Evolutionary conservation across 2,329 filamentous ascomycete genomes (phyloP).

Genomic region (Fusarium cicatricum): DNA sequence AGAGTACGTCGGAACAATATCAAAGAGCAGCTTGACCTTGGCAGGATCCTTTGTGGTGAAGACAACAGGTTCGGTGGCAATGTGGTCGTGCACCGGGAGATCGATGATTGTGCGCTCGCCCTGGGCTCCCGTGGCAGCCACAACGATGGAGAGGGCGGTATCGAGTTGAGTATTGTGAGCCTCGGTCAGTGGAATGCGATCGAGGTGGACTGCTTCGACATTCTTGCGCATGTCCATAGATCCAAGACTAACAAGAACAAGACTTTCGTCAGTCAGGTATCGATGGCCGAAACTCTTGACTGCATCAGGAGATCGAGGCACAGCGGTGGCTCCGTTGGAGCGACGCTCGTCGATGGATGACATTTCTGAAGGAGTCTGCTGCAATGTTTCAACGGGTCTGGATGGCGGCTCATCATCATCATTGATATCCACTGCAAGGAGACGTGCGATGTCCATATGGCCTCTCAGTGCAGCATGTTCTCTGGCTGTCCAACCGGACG

Average conservation of each 20-base stretch:
- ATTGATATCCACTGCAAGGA: constrained; percentile 64
- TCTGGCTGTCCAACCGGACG: constrained; percentile 91
- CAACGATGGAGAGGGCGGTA: constrained; percentile 89
- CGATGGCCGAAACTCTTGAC: constrained; percentile 96
- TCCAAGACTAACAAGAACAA: constrained; percentile 91
- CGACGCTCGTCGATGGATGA: constrained; percentile 70
- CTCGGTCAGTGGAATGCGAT: constrained; percentile 85
- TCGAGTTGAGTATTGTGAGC: constrained; percentile 94
- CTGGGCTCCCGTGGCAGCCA: constrained; percentile 83
- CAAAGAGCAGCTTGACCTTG: constrained; percentile 90
- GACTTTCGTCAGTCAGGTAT: constrained; percentile 87
- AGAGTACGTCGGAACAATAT: constrained; percentile 94
- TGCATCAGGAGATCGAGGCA: constrained; percentile 70
- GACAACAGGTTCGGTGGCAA: constrained; percentile 90
- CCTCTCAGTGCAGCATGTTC: constrained; percentile 93
- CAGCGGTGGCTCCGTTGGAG: constrained; percentile 59
- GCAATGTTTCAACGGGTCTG: constrained; percentile 34
- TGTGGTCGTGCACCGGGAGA: constrained; percentile 91
- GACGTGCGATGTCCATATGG: constrained; percentile 80
- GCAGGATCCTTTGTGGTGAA: constrained; percentile 82
- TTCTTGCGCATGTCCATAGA: constrained; percentile 93
- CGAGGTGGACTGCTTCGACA: constrained; percentile 81
- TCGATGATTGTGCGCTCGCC: constrained; percentile 92
- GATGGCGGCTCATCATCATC: constrained; percentile 43
- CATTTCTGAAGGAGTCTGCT: constrained; percentile 49